phyloP scores from a whole-genome alignment of 2,329 filamentous ascomycete species.

The Diplodia seriata region DNA sequence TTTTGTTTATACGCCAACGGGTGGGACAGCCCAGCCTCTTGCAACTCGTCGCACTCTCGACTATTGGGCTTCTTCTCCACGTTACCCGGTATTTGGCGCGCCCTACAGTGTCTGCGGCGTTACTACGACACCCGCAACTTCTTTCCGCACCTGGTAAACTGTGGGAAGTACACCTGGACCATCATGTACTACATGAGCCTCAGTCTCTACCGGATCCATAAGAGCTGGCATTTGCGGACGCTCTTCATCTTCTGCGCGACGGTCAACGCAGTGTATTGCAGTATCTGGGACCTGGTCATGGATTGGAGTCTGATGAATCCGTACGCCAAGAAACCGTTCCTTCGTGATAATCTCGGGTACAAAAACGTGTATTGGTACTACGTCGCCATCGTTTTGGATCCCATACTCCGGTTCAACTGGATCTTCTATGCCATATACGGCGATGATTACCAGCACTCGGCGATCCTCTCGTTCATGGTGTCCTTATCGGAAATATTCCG shows the following conservation, averaged over 20 bases:
- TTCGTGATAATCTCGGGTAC: constrained; percentile 81
- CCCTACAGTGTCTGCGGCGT: constrained; percentile 87
- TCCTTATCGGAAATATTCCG: constrained; percentile 80
- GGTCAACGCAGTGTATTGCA: constrained; percentile 84
- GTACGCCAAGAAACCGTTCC: constrained; percentile 65
- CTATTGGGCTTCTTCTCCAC: constrained; percentile 84
- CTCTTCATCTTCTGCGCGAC: constrained; percentile 80
- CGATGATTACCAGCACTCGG: constrained; percentile 80
- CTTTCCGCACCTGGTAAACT: constrained; percentile 92
- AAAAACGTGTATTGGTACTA: constrained; percentile 87
- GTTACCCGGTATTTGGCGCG: constrained; percentile 87
- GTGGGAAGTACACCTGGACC: constrained; percentile 87
- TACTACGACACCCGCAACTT: constrained; percentile 85
- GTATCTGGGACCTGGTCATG: constrained; percentile 95
- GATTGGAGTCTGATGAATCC: constrained; percentile 92
- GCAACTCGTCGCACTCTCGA: constrained; percentile 85
- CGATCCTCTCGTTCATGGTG: constrained; percentile 79
- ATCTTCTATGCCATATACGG: constrained; percentile 90
- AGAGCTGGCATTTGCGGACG: constrained; percentile 64
- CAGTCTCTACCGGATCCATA: constrained; percentile 81
- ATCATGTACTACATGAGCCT: constrained; percentile 80
- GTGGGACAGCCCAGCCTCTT: constrained; percentile 76
- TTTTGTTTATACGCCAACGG: constrained; percentile 87
- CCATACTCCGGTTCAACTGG: constrained; percentile 90
- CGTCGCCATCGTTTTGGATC: constrained; percentile 79